Conservation (phyloP, 345 rosid species). For the Cardamine occulta region DNA sequence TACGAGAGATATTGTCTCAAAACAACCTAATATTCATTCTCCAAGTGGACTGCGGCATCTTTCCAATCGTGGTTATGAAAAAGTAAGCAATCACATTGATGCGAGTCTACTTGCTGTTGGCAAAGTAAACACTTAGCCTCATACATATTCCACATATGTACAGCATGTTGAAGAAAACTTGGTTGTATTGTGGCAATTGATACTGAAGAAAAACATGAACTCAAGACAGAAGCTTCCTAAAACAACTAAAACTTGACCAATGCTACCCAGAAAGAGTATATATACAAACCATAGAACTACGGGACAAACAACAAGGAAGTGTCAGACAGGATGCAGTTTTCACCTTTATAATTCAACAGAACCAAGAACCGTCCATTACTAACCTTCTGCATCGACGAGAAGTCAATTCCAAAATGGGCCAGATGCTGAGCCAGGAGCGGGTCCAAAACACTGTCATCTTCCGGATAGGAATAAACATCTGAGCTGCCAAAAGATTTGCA, state of each 20-base stretch:
- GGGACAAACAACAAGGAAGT: conserved; percentile 17
- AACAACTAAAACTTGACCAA: neutral
- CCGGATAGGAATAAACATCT: conserved; percentile 97
- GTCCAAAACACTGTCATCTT: conserved; percentile 89
- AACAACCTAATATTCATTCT: conserved; percentile 20
- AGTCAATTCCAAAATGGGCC: conserved; percentile 96
- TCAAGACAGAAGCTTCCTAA: conserved; percentile 13
- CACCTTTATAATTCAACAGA: conserved; percentile 11
- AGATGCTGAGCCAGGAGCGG: conserved; percentile 92
- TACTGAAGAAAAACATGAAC: neutral
- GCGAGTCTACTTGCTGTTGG: conserved; percentile 22
- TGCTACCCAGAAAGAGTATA: neutral
- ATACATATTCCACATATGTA: conserved; percentile 3
- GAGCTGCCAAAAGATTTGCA: conserved; percentile 77
- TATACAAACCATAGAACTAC: conserved; percentile 4
- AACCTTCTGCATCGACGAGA: conserved; percentile 94
- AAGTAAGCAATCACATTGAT: conserved; percentile 24
- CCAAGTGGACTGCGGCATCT: conserved; percentile 4
- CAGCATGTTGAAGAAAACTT: conserved; percentile 22
- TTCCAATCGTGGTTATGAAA: conserved; percentile 1
- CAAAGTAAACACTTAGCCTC: conserved; percentile 15
- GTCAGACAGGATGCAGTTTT: conserved; percentile 9
- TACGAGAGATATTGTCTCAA: neutral
- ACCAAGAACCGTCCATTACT: conserved; percentile 32
- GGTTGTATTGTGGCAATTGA: neutral